Conservation (phyloP, 306 rosid species). For the Gastrolobium villosum region DNA sequence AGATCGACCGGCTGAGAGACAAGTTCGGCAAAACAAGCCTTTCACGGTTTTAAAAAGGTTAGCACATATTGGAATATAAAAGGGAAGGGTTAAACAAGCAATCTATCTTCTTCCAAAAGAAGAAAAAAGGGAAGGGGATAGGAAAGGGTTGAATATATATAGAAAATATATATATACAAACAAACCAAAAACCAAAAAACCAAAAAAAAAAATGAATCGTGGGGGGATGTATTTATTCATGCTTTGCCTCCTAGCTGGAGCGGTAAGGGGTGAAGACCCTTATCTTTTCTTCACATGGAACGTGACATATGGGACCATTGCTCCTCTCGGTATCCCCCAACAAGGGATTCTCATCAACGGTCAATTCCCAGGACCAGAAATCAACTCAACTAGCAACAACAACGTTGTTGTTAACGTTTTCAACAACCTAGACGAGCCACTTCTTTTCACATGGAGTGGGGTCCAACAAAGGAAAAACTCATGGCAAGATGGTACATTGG, state of each 20-base stretch:
- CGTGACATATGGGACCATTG: constrained; percentile 71
- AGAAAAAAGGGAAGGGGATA: constrained; percentile 21
- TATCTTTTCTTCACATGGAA: constrained; percentile 79
- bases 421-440: constrained; percentile 84
- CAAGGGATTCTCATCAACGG: constrained; percentile 87
- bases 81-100: constrained; percentile 2
- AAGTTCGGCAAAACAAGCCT: constrained; percentile 29
- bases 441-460: constrained; percentile 83
- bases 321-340: constrained; percentile 78
- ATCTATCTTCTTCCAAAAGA: constrained; percentile 56
- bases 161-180: neutral
- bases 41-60: constrained; percentile 23
- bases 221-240: constrained; percentile 27
- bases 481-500: constrained; percentile 84
- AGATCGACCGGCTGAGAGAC: neutral
- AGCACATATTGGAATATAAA: constrained; percentile 47
- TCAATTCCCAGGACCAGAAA: constrained; percentile 79
- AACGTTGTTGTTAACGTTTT: constrained; percentile 73
- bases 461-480: constrained; percentile 86
- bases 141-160: constrained; percentile 39
- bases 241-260: constrained; percentile 56
- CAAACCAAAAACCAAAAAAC: neutral
- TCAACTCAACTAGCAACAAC: constrained; percentile 81
- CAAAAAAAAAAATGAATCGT: constrained; percentile 34
- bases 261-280: constrained; percentile 69